Evolutionary conservation across 768 basidiomycete species (phyloP), one percentile per base, ranked within the genome.

Genomic region (Trametes elegans): DNA sequence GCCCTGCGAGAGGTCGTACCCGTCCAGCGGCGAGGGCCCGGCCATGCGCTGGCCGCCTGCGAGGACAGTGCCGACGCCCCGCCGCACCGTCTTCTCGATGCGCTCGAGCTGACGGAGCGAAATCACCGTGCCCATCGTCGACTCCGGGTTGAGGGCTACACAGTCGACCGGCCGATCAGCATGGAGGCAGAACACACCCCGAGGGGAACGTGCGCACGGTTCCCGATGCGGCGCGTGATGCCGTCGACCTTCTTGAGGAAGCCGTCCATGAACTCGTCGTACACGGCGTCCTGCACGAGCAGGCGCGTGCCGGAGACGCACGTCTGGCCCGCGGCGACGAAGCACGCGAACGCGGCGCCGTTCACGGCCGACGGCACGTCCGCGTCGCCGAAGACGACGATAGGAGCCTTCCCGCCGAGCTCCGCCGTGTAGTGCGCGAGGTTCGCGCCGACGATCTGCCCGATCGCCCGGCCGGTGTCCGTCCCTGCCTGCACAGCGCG

Each of bases 281-380:
- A 91, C 41, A 93, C 76, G 8, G 70, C 66, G 38, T 83, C 79
- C 53, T 93, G 90, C 7, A 93, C 71, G 5, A 93, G 74, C 18
- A 93, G 74, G n/a, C 91, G 81, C 11, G 90, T 85, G n/a, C 90
- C 91, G 2, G 91, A 93, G n/a, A 93, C 87, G 55, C 91, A 93
- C 8, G 91, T 93, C 72, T 94, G 92, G 3, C 92, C 92, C 21
- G 89, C 90, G 1, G 92, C 92, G 45, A 94, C 74, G 62, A 93
- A 94, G 0, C 87, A 82, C 9, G 90, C 86, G 64, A 94, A 93
- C 0, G 89, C 86, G 6, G 81, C 82, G 16, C 92, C 92, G 58
- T 93, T 93, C 19, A 89, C 87, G 0, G 91, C 86, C n/a, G 81
- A 78, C 19, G 72, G 59, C 45, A 90, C 63, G 62, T 93, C 86